phyloP scores from a whole-genome alignment of 257 asterid genomes.

The Leonotis leonurus region DNA sequence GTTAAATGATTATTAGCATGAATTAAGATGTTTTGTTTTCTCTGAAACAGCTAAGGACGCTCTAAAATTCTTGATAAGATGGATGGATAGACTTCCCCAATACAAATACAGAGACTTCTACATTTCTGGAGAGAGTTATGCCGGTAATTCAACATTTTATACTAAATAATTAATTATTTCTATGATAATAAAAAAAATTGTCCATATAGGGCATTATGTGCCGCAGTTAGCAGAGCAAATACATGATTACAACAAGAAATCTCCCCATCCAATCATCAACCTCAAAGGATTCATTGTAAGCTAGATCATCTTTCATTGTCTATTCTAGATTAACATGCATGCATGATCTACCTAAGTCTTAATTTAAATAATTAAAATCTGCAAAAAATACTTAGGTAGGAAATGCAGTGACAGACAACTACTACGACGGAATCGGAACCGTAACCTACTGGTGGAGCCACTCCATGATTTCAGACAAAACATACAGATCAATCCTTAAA shows the following conservation, averaged over 20 bases:
- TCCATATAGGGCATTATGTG: constrained; percentile 63
- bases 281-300: constrained; percentile 81
- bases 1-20: neutral
- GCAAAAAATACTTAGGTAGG: constrained; percentile 54
- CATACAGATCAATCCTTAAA: constrained; percentile 48
- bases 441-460: constrained; percentile 87
- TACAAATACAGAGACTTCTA: constrained; percentile 66
- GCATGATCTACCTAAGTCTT: constrained; percentile 8
- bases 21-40: neutral
- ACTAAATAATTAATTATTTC: too few species aligned
- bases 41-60: constrained; percentile 58
- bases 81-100: constrained; percentile 79
- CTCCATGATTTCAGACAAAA: constrained; percentile 63
- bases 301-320: neutral
- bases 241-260: constrained; percentile 46
- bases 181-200: neutral
- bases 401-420: constrained; percentile 69
- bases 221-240: constrained; percentile 72
- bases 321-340: neutral
- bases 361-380: neutral
- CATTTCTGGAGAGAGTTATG: constrained; percentile 83
- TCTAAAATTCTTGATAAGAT: constrained; percentile 49
- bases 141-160: constrained; percentile 36
- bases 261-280: constrained; percentile 46
- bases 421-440: constrained; percentile 62